phyloP scores from a whole-genome alignment of 1,284 basidiomycete species.

The Coniophora puteana region DNA sequence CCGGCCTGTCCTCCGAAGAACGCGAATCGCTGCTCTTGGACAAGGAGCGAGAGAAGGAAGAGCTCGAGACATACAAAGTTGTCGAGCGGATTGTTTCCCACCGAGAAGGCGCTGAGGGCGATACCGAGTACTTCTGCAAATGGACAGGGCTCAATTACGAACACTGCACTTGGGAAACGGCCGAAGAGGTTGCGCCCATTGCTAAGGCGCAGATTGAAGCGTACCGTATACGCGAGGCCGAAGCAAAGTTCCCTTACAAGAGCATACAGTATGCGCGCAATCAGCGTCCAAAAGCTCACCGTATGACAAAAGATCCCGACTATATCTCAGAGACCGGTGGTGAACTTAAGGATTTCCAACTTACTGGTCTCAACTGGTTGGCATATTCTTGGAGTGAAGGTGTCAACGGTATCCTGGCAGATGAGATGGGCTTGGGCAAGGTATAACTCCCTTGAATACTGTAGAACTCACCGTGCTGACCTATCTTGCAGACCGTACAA shows the following conservation, averaged over 20 bases:
- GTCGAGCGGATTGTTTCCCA: conserved; percentile 92
- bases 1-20: conserved; percentile 83
- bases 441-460: conserved; percentile 31
- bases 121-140: conserved; percentile 94
- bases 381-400: conserved; percentile 94
- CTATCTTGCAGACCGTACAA: conserved; percentile 75
- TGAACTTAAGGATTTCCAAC: conserved; percentile 94
- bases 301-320: conserved; percentile 88
- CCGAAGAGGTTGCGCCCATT: conserved; percentile 76
- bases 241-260: conserved; percentile 84
- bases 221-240: conserved; percentile 76
- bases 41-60: conserved; percentile 86
- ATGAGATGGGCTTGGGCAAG: conserved; percentile 99
- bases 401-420: conserved; percentile 96
- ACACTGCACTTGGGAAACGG: conserved; percentile 94
- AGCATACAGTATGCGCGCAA: conserved; percentile 69
- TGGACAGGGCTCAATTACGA: conserved; percentile 95
- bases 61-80: conserved; percentile 86
- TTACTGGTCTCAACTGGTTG: conserved; percentile 98
- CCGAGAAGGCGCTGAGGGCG: conserved; percentile 66
- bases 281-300: conserved; percentile 79
- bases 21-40: conserved; percentile 86
- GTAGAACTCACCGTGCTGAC: conserved; percentile 12
- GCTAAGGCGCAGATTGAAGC: conserved; percentile 77
- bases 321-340: conserved; percentile 82